Evolutionary conservation across 768 basidiomycete genomes (phyloP).

Genomic region (Trametopsis cervina): DNA sequence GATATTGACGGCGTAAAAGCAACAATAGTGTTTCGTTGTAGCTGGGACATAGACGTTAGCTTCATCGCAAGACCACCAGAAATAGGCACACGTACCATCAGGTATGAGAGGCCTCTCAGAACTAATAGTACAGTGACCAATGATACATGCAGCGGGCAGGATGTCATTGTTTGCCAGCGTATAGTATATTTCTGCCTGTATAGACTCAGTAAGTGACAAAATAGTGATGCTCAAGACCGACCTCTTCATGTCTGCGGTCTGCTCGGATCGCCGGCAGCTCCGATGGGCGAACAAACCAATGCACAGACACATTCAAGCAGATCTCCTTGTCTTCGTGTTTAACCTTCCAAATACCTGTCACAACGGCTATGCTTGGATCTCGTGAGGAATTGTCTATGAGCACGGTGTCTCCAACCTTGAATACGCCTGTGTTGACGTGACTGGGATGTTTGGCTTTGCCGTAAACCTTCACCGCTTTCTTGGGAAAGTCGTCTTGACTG

Average conservation of each 20-base stretch:
- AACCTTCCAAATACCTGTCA: slow-evolving; percentile 64
- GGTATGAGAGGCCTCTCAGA: slow-evolving; percentile 1
- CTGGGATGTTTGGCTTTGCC: slow-evolving; percentile 4
- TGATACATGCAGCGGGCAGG: slow-evolving; percentile 43
- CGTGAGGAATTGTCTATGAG: slow-evolving; percentile 42
- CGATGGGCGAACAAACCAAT: slow-evolving; percentile 69
- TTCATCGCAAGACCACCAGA: not conserved
- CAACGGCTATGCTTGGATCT: slow-evolving; percentile 60
- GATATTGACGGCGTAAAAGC: slow-evolving; percentile 51
- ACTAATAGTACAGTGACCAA: slow-evolving; percentile 43
- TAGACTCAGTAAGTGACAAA: not conserved
- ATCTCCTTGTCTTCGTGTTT: slow-evolving; percentile 26
- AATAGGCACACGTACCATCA: not conserved
- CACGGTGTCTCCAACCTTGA: slow-evolving; percentile 60
- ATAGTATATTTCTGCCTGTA: slow-evolving; percentile 73
- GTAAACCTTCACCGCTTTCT: slow-evolving; percentile 6
- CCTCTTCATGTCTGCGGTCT: slow-evolving; percentile 53
- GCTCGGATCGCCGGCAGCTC: slow-evolving; percentile 57
- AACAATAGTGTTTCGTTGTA: slow-evolving; percentile 37
- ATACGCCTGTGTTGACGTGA: slow-evolving; percentile 23
- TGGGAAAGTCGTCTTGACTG: not conserved
- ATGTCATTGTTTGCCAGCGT: slow-evolving; percentile 42
- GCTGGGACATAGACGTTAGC: not conserved
- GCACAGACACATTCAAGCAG: slow-evolving; percentile 50
- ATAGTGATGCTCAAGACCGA: slow-evolving; percentile 24